These are phyloP conservation scores for Phanerodontia chrysosporium DNA, from an alignment of 768 basidiomycete species.

Conservation along the genomic window DNA sequence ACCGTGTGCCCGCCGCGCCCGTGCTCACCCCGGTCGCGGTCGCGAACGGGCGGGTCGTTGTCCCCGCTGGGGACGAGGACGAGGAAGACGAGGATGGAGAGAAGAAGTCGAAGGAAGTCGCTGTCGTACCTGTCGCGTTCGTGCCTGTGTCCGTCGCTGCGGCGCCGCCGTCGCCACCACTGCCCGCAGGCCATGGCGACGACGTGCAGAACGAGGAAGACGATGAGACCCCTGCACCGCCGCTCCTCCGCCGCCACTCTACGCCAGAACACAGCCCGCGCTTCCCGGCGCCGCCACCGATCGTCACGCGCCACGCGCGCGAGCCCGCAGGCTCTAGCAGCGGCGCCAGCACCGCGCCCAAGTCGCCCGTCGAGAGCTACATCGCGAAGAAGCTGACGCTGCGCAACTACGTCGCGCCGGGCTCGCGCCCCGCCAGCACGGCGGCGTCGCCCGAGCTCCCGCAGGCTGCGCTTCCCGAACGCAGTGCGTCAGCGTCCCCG, in stretches of 20 bases:
- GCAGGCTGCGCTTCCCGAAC: background rate
- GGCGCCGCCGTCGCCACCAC: background rate
- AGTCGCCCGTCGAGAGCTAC: slow-evolving; percentile 16
- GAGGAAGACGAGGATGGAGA: background rate
- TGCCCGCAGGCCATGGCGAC: background rate
- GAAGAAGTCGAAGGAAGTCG: background rate
- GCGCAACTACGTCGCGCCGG: slow-evolving; percentile 50
- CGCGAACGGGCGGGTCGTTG: background rate
- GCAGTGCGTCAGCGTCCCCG: background rate
- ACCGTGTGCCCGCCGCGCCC: background rate
- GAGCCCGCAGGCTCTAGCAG: too few species aligned
- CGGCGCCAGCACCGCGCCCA: background rate
- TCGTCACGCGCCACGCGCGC: background rate
- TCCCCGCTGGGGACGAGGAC: background rate
- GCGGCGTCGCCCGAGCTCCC: background rate
- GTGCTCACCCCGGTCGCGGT: slow-evolving; percentile 1
- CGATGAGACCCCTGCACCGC: background rate
- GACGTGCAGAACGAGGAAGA: background rate
- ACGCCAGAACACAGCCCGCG: background rate
- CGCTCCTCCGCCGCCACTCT: slow-evolving; percentile 7
- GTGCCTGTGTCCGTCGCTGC: background rate
- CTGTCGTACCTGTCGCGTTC: background rate
- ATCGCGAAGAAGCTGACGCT: slow-evolving; percentile 34
- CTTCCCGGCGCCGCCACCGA: slow-evolving; percentile 1
- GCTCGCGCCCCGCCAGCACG: background rate